phyloP scores from a whole-genome alignment of 2,329 filamentous ascomycete genomes.

The Pseudovirgaria hyperparasitica region DNA sequence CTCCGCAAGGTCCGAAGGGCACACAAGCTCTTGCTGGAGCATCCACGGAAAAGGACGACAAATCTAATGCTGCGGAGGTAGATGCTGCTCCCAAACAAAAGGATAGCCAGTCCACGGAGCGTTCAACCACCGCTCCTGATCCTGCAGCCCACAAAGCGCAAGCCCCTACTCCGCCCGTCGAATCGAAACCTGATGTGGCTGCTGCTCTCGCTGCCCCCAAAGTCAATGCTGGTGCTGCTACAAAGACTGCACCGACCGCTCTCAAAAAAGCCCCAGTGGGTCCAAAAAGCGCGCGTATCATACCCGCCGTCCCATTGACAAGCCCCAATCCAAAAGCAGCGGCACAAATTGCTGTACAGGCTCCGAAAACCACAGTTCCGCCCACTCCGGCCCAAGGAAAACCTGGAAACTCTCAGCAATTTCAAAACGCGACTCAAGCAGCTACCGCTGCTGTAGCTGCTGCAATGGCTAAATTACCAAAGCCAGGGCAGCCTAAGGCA shows the following conservation, averaged over 20 bases:
- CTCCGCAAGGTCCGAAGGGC: constrained; percentile 24
- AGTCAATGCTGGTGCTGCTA: constrained; percentile 20
- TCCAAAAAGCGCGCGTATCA: constrained; percentile 40
- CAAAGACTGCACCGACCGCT: constrained; percentile 19
- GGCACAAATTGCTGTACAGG: constrained; percentile 27
- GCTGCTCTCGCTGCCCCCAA: constrained; percentile 42
- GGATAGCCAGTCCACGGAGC: constrained; percentile 41
- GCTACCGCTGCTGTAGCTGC: constrained; percentile 68
- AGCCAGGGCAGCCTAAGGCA: constrained; percentile 8
- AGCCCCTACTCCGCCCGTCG: constrained; percentile 51
- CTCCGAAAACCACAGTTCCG: constrained; percentile 23
- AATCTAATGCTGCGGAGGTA: constrained; percentile 26
- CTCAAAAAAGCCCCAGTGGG: constrained; percentile 27
- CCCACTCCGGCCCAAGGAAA: constrained; percentile 18
- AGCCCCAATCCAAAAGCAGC: constrained; percentile 26
- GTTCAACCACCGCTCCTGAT: constrained; percentile 24
- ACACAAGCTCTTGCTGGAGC: constrained; percentile 16
- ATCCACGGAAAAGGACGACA: constrained; percentile 15
- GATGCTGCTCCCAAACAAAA: constrained; percentile 33
- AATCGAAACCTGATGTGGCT: constrained; percentile 53
- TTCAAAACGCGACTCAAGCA: constrained; percentile 58
- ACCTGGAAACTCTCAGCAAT: constrained; percentile 16
- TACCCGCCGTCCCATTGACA: constrained; percentile 53
- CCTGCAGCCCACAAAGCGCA: constrained; percentile 32
- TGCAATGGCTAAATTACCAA: constrained; percentile 59